Evolutionary conservation across 495 filamentous ascomycete species (phyloP).

Genomic region (Usnea hakonensis): DNA sequence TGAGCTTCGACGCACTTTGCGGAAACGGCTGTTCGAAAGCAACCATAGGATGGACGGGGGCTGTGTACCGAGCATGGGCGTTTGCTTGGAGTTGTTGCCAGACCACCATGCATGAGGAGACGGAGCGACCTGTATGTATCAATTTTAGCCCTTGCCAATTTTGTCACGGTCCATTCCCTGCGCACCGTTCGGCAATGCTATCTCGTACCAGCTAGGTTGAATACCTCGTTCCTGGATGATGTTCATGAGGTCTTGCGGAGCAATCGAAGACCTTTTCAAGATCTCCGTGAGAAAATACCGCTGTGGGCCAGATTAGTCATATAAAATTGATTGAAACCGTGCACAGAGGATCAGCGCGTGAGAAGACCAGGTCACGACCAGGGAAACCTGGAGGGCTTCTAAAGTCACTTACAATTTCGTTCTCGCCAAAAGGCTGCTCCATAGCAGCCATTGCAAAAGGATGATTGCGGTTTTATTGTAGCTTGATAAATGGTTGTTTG

Average conservation of each 20-base stretch:
- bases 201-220: conserved; percentile 48
- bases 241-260: conserved; percentile 41
- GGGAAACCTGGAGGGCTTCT: not conserved
- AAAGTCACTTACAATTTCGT: conserved; percentile 47
- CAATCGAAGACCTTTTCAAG: conserved; percentile 48
- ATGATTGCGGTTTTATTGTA: not conserved
- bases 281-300: conserved; percentile 55
- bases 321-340: not conserved
- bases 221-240: conserved; percentile 45
- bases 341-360: not conserved
- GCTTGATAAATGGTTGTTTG: too few relatives aligned
- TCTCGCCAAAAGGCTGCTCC: conserved; percentile 49
- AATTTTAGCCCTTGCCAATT: conserved; percentile 15
- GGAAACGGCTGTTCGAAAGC: conserved; percentile 14
- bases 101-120: conserved; percentile 33
- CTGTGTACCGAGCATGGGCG: conserved; percentile 10
- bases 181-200: conserved; percentile 48
- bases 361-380: not conserved
- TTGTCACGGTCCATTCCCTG: conserved; percentile 13
- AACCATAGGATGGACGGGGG: conserved; percentile 8
- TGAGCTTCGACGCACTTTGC: conserved; percentile 7
- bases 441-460: conserved; percentile 19
- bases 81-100: conserved; percentile 24
- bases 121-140: conserved; percentile 33
- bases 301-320: conserved; percentile 19